Conservation (phyloP, 352 stramenopile species). For the Globisporangium paroecandrum region DNA sequence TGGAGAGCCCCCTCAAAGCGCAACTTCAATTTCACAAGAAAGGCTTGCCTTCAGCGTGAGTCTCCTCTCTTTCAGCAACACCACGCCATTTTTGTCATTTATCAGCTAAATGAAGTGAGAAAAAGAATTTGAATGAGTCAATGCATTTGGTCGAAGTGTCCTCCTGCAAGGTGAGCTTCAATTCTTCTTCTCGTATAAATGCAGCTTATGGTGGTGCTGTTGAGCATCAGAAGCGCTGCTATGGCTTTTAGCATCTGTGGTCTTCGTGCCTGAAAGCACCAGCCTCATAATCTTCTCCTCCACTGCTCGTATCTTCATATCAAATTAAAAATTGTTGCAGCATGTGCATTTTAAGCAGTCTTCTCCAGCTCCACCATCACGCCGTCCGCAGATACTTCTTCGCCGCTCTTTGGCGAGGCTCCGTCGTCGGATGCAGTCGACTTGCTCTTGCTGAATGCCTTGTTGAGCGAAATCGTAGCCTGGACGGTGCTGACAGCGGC, state of each 20-base stretch:
- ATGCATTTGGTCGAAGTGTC: neutral
- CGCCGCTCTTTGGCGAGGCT: slow-evolving; percentile 2
- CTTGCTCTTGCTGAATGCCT: slow-evolving; percentile 70
- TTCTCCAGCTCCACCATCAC: slow-evolving; percentile 29
- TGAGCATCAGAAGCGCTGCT: neutral
- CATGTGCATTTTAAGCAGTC: slow-evolving; percentile 1
- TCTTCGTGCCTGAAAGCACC: neutral
- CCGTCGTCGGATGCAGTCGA: slow-evolving; percentile 20
- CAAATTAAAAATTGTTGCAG: slow-evolving; percentile 7
- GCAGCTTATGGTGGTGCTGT: neutral
- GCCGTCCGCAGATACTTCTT: slow-evolving; percentile 18
- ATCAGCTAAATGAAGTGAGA: neutral
- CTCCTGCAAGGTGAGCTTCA: neutral
- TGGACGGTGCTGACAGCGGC: slow-evolving; percentile 88
- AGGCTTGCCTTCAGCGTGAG: neutral
- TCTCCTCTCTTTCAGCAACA: neutral
- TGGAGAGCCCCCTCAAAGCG: neutral
- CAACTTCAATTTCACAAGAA: neutral
- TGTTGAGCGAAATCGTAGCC: slow-evolving; percentile 67
- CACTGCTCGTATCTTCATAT: slow-evolving; percentile 8
- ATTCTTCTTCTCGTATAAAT: neutral
- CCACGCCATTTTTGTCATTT: neutral
- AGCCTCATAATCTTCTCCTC: neutral
- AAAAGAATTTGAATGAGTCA: neutral
- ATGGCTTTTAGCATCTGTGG: neutral